Conservation (phyloP, 495 filamentous ascomycete genomes). For the Daldinia grandis region DNA sequence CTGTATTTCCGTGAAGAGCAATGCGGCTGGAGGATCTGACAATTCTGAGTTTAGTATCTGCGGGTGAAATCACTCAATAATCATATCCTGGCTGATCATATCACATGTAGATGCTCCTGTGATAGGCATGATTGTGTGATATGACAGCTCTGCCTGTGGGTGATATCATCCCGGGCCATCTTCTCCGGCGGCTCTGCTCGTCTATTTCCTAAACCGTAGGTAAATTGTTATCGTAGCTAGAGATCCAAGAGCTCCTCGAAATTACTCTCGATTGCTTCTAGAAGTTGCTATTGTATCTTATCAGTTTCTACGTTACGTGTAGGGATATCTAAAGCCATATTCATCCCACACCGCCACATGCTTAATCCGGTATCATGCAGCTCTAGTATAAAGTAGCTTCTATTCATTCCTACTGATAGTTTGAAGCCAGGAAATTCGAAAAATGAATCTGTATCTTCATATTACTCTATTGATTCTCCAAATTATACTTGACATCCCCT, state of each 20-base stretch:
- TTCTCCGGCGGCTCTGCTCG: constrained; percentile 29
- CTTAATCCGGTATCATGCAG: neutral
- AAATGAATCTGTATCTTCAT: no score
- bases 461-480: no score
- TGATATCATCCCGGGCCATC: constrained; percentile 31
- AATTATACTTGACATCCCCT: no score
- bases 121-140: neutral
- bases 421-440: no score
- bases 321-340: neutral
- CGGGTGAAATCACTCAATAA: neutral
- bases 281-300: neutral
- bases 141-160: neutral
- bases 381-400: neutral
- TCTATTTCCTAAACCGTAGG: constrained; percentile 20
- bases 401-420: neutral
- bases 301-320: neutral
- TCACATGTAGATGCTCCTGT: neutral
- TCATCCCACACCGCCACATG: neutral
- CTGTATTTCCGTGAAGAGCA: neutral
- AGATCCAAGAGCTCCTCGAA: neutral
- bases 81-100: no score
- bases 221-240: constrained; percentile 10
- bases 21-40: constrained; percentile 7
- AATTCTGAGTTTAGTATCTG: constrained; percentile 10
- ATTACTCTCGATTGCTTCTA: constrained; percentile 7